Conservation (phyloP, 306 rosid species). For the Corylus americana region DNA sequence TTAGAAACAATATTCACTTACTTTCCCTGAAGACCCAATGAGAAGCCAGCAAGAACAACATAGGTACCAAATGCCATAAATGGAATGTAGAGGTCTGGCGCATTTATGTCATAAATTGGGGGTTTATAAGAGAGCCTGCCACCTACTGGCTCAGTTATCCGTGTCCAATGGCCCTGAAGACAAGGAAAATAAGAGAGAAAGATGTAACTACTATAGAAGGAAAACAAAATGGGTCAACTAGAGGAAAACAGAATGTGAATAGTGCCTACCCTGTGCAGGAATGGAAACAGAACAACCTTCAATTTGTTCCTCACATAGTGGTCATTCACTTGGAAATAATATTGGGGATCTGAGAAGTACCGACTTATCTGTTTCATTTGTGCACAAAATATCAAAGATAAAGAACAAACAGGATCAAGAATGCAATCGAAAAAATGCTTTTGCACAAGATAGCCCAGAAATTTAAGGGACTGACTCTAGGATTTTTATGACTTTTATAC, state of each 20-base stretch:
- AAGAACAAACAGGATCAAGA: neutral
- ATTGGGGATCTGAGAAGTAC: too few species aligned
- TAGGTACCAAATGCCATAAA: neutral
- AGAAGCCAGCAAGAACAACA: constrained; percentile 91
- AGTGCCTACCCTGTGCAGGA: constrained; percentile 85
- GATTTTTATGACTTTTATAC: neutral
- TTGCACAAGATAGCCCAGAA: neutral
- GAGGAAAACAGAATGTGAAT: constrained; percentile 10
- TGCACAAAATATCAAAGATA: constrained; percentile 8
- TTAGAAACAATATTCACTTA: constrained; percentile 32
- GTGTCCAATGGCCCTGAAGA: constrained; percentile 4
- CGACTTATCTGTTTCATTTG: too few species aligned
- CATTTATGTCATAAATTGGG: too few species aligned
- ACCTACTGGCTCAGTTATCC: too few species aligned
- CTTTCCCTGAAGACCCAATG: constrained; percentile 92
- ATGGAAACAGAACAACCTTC: constrained; percentile 93
- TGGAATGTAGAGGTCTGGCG: too few species aligned
- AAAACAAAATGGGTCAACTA: neutral
- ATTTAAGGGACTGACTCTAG: neutral
- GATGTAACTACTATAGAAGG: constrained; percentile 10
- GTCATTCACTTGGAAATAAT: too few species aligned
- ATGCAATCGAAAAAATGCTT: neutral
- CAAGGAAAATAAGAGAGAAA: constrained; percentile 26
- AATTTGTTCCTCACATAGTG: constrained; percentile 57
- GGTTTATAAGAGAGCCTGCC: too few species aligned